Conservation (phyloP, 2,329 filamentous ascomycete genomes). For the Fusarium drepaniforme region DNA sequence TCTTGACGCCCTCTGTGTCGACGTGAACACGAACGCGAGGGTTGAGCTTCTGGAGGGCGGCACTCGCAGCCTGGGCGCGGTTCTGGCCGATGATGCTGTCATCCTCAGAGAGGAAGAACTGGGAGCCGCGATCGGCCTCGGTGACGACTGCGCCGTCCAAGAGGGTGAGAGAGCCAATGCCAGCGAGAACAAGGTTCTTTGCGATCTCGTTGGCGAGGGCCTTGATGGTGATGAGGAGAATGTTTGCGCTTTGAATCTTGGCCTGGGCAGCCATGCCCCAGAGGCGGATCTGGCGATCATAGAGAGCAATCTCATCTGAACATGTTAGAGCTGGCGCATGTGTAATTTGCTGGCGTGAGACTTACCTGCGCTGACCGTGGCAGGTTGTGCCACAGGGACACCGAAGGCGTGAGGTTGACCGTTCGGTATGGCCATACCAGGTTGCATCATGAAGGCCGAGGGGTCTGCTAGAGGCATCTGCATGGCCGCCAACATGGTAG, state of each 20-base stretch:
- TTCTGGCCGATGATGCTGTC: constrained; percentile 82
- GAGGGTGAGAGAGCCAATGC: constrained; percentile 90
- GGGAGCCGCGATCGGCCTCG: constrained; percentile 83
- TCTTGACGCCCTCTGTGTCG: constrained; percentile 75
- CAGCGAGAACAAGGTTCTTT: constrained; percentile 96
- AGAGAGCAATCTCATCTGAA: constrained; percentile 93
- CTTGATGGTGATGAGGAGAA: constrained; percentile 89
- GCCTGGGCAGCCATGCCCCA: constrained; percentile 98
- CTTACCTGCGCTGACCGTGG: constrained; percentile 52
- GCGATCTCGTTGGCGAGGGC: constrained; percentile 94
- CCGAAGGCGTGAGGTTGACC: constrained; percentile 44
- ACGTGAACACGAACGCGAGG: constrained; percentile 84
- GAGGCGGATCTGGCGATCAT: constrained; percentile 95
- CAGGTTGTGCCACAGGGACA: constrained; percentile 35
- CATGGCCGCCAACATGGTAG: constrained; percentile 37
- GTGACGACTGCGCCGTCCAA: constrained; percentile 82
- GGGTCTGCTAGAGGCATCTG: constrained; percentile 44
- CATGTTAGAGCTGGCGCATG: constrained; percentile 19
- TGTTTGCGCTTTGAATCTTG: constrained; percentile 88
- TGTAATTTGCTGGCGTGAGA: not conserved
- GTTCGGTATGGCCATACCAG: constrained; percentile 47
- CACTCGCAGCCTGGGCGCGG: constrained; percentile 83
- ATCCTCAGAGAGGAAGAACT: constrained; percentile 80
- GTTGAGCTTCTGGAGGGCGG: constrained; percentile 87
- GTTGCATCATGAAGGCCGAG: constrained; percentile 46